Conservation (phyloP, 257 asterid species). For the Scutellaria minor region DNA sequence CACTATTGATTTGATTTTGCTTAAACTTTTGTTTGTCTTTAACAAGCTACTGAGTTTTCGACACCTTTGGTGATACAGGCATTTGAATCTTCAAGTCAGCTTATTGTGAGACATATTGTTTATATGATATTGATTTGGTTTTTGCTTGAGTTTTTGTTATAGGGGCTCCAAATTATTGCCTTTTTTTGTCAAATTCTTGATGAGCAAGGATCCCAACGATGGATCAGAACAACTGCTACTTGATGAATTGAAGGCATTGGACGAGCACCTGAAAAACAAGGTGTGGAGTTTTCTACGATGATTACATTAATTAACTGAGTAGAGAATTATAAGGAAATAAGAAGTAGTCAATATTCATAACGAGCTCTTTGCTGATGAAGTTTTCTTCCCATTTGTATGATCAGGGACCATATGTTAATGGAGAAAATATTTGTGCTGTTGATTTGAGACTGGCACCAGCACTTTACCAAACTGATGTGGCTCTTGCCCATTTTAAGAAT, state of each 20-base stretch:
- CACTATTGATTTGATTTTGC: background rate
- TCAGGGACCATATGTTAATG: conserved; percentile 72
- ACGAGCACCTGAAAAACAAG: conserved; percentile 71
- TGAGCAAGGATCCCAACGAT: conserved; percentile 76
- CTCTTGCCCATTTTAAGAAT: conserved; percentile 70
- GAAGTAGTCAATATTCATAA: background rate
- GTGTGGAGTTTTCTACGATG: conserved; percentile 41
- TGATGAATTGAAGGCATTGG: conserved; percentile 71
- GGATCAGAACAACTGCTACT: conserved; percentile 74
- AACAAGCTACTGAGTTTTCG: background rate
- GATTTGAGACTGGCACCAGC: conserved; percentile 79
- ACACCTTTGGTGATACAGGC: background rate
- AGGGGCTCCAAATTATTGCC: conserved; percentile 80
- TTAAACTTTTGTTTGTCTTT: background rate
- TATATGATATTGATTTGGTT: background rate
- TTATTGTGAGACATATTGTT: background rate
- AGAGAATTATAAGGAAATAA: background rate
- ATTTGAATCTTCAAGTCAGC: conserved; percentile 1
- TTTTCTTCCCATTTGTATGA: background rate
- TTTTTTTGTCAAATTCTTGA: conserved; percentile 69
- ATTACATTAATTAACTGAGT: background rate
- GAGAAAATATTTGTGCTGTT: conserved; percentile 61
- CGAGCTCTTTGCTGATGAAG: background rate
- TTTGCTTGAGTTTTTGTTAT: background rate
- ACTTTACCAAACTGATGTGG: conserved; percentile 68